Evolutionary conservation across 345 rosid species (phyloP), one percentile per base, ranked within the genome.

Genomic region (Acer yangbiense): DNA sequence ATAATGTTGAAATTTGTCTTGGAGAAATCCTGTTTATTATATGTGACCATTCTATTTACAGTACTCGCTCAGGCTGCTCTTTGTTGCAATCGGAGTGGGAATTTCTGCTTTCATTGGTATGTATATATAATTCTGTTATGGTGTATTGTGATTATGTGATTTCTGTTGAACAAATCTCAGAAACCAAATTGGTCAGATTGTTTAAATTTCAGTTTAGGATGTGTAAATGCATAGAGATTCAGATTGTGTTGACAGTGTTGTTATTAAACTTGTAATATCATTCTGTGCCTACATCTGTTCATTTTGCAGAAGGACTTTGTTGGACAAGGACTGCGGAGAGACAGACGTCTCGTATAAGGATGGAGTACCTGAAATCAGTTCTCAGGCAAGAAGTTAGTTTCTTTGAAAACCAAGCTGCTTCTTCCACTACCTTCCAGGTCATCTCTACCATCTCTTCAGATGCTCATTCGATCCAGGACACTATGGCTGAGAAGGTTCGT

Each of bases 291-390:
- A 8, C 48, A 10, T 17, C 11, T 32, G 62, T 57, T 71, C 64
- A 12, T 71, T 68, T 68, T 71, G 76, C 84, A 85, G 90, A 87
- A 77, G 89, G 92, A 63, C 55, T 87, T 4, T 89, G 90, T 71
- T 89, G 92, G 92, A 83, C 88, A 16, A 82, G 90, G 82, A 87
- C 87, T 17, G 86, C 89, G 14, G 92, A 85, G 76, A 82, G 92
- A 78, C 89, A 89, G 77, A 60, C 90, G 68, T 84, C 88, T 65
- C 74, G 86, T 4, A 84, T 87, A 80, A 83, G 90, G 79, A 52
- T 76, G 55, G 86, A 87, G 72, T 87, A 87, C 83, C 75, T 86
- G 20, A 81, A 77, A 77, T 81, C 89, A 25, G 84, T 89, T 55
- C 78, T 87, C 11, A 81, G 83, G 71, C 88, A 85, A 81, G 88